Evolutionary conservation across 2,329 filamentous ascomycete genomes (phyloP).

Genomic region (Alternaria sp.): DNA sequence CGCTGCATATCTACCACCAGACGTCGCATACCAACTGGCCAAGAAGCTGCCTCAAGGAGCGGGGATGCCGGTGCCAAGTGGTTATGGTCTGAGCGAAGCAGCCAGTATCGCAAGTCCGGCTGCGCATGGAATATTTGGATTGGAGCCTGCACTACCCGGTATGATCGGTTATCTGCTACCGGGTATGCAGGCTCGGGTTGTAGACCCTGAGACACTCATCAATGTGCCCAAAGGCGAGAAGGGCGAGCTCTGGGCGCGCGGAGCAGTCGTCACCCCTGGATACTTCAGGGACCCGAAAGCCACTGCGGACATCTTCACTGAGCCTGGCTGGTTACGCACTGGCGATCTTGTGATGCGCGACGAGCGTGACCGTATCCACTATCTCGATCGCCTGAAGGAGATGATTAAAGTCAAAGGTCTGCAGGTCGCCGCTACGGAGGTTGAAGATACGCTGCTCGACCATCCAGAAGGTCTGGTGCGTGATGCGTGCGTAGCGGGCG

Average conservation of each 20-base stretch:
- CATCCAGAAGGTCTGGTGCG: constrained; percentile 43
- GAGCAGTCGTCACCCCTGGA: constrained; percentile 38
- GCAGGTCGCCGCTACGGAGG: constrained; percentile 58
- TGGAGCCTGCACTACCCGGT: constrained; percentile 25
- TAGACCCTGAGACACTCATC: constrained; percentile 32
- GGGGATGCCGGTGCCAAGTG: constrained; percentile 29
- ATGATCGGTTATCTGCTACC: constrained; percentile 39
- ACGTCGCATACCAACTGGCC: constrained; percentile 36
- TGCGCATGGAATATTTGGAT: constrained; percentile 33
- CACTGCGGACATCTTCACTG: constrained; percentile 35
- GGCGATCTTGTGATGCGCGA: constrained; percentile 39
- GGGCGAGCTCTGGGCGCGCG: constrained; percentile 38
- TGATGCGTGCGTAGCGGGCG: constrained; percentile 42
- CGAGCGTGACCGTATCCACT: constrained; percentile 30
- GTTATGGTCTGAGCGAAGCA: constrained; percentile 40
- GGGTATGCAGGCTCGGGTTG: constrained; percentile 37
- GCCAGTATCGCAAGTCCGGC: constrained; percentile 35
- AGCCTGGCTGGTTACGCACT: constrained; percentile 36
- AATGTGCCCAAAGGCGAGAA: constrained; percentile 32
- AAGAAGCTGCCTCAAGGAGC: constrained; percentile 35
- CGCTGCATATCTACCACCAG: constrained; percentile 38
- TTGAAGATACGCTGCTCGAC: constrained; percentile 54
- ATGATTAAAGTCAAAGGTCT: constrained; percentile 58
- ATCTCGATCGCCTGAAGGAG: constrained; percentile 50
- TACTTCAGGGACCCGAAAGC: constrained; percentile 39